A percentile compares a stretch with the other conserved stretches of the same genome.
phyloP scores from a whole-genome alignment of 116 monocot genomes.

The Papilionanthe hybrid region DNA sequence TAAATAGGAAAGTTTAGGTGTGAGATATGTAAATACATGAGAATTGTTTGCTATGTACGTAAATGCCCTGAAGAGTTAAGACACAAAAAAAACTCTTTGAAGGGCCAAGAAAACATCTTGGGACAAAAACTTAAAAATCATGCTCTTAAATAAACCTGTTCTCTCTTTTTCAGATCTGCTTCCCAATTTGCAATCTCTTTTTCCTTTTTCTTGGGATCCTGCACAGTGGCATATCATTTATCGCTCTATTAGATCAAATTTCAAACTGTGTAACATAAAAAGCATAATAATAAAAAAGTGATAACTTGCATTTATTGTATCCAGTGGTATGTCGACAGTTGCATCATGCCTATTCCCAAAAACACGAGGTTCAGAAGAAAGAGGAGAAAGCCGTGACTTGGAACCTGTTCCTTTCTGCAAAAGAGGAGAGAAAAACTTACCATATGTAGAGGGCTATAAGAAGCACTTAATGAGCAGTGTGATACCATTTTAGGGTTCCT shows the following conservation, averaged over 20 bases:
- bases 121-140: neutral
- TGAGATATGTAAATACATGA: no score
- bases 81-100: neutral
- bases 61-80: no score
- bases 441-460: no score
- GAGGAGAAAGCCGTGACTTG: neutral
- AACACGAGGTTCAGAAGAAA: neutral
- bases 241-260: neutral
- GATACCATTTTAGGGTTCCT: no score
- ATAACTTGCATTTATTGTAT: conserved; percentile 37
- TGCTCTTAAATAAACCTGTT: conserved; percentile 37
- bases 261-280: neutral
- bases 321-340: conserved; percentile 74
- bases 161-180: conserved; percentile 70
- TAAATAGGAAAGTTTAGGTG: no score
- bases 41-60: no score
- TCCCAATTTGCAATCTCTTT: conserved; percentile 86
- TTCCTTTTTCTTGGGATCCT: conserved; percentile 63
- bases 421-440: neutral
- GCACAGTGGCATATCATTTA: neutral
- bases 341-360: conserved; percentile 14
- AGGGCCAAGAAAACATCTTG: neutral
- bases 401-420: conserved; percentile 5
- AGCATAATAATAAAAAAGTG: neutral
- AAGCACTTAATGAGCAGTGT: no score